These are phyloP conservation scores for Sesbania bispinosa DNA, from an alignment of 306 rosid species.

Conservation along the genomic window DNA sequence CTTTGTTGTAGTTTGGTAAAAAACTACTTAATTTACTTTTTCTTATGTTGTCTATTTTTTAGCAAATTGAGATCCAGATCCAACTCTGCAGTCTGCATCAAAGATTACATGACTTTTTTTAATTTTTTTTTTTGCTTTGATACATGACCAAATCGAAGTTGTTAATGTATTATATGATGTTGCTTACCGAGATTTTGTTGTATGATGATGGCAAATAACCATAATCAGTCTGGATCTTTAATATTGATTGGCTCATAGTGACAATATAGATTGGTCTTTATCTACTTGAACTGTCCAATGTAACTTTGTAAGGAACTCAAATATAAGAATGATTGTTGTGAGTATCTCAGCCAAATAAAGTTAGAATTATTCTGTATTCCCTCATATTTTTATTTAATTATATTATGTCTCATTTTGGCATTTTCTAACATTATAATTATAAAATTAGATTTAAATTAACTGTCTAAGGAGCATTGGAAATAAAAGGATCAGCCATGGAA, in stretches of 20 bases:
- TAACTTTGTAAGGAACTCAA: background rate
- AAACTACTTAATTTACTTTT: conserved; percentile 40
- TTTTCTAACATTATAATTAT: background rate
- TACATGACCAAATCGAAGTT: background rate
- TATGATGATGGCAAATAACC: background rate
- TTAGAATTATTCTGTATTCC: background rate
- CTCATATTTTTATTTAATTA: background rate
- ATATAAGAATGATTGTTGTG: background rate
- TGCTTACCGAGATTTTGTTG: background rate
- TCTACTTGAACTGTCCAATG: conserved; percentile 3
- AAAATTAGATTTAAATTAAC: background rate
- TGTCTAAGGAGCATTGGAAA: background rate
- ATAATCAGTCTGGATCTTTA: background rate
- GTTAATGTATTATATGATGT: conserved; percentile 17
- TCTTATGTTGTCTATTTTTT: conserved; percentile 35
- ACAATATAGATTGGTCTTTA: background rate
- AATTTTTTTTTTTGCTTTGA: background rate
- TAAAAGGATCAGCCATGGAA: background rate
- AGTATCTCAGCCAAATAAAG: background rate
- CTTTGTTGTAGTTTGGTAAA: conserved; percentile 52
- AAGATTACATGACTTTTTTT: conserved; percentile 23
- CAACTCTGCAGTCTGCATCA: conserved; percentile 36
- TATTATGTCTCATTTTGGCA: background rate
- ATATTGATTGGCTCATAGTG: background rate
- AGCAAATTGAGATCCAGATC: conserved; percentile 42